phyloP scores from a whole-genome alignment of 495 filamentous ascomycete species.

The Tuber aestivum region DNA sequence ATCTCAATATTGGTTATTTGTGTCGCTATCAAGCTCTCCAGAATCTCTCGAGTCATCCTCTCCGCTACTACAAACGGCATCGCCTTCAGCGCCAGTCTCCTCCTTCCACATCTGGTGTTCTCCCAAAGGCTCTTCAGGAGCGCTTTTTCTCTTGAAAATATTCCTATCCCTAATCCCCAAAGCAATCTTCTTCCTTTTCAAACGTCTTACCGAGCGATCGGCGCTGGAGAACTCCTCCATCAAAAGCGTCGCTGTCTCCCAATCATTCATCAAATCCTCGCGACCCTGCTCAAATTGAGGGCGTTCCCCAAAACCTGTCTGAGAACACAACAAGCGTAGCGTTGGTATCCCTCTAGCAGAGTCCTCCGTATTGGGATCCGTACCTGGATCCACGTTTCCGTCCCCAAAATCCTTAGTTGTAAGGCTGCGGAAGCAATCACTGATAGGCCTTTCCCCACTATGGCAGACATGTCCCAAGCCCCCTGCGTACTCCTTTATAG shows the following conservation, averaged over 20 bases:
- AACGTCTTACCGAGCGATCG: constrained; percentile 18
- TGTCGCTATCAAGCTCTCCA: neutral
- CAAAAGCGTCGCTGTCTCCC: constrained; percentile 24
- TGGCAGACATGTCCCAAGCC: constrained; percentile 15
- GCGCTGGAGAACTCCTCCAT: constrained; percentile 23
- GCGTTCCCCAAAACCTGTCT: constrained; percentile 6
- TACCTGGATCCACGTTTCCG: neutral
- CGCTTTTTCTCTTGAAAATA: neutral
- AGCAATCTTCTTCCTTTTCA: neutral
- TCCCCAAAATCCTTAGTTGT: neutral
- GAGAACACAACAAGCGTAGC: constrained; percentile 12
- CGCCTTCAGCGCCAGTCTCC: neutral
- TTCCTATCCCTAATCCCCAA: neutral
- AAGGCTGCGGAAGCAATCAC: constrained; percentile 22
- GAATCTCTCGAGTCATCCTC: neutral
- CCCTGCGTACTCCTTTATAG: constrained; percentile 28
- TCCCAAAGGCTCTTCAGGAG: neutral
- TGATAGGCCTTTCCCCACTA: constrained; percentile 25
- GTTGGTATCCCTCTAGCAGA: constrained; percentile 7
- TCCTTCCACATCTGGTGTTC: neutral
- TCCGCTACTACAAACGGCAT: neutral
- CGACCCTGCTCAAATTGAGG: constrained; percentile 12
- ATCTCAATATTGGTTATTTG: neutral
- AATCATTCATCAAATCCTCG: constrained; percentile 18
- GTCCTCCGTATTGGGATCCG: neutral